A percentile compares a stretch with the other conserved stretches of the same genome.
phyloP scores from a whole-genome alignment of 768 basidiomycete species.

The Boletus bicolor region DNA sequence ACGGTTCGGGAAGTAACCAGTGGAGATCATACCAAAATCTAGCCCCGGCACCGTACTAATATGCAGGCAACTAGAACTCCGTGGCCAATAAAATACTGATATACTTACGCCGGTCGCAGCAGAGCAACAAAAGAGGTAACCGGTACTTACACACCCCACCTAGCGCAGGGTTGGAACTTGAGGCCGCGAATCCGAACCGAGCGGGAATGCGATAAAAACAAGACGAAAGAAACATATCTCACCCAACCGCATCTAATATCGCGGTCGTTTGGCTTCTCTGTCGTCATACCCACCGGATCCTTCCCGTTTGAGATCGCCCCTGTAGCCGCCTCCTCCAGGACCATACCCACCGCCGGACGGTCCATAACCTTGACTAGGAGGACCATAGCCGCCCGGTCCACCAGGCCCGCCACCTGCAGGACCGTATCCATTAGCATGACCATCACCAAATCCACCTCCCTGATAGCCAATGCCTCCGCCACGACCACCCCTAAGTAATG shows the following conservation, averaged over 20 bases:
- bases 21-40: slow-evolving; percentile 6
- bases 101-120: slow-evolving; percentile 34
- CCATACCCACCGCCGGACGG: slow-evolving; percentile 46
- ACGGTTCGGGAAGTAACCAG: not conserved
- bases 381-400: slow-evolving; percentile 45
- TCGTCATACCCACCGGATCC: slow-evolving; percentile 78
- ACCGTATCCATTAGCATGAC: slow-evolving; percentile 52
- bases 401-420: slow-evolving; percentile 42
- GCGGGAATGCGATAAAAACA: slow-evolving; percentile 22
- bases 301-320: slow-evolving; percentile 73
- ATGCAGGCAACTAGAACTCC: slow-evolving; percentile 5
- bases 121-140: slow-evolving; percentile 26
- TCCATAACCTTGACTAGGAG: slow-evolving; percentile 38
- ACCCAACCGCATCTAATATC: slow-evolving; percentile 57
- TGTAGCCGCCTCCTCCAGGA: slow-evolving; percentile 54
- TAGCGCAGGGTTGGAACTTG: slow-evolving; percentile 29
- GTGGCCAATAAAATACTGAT: slow-evolving; percentile 32
- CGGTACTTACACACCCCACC: slow-evolving; percentile 36
- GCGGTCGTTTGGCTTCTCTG: slow-evolving; percentile 75
- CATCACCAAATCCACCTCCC: slow-evolving; percentile 55
- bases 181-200: slow-evolving; percentile 22
- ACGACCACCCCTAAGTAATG: slow-evolving; percentile 50
- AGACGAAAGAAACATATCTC: slow-evolving; percentile 30
- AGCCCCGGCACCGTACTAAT: slow-evolving; percentile 2
- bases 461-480: slow-evolving; percentile 73